Percentiles rank a stretch among this genome's conserved stretches.
phyloP scores from a whole-genome alignment of 2,329 filamentous ascomycete genomes.

The Neonectria punicea region DNA sequence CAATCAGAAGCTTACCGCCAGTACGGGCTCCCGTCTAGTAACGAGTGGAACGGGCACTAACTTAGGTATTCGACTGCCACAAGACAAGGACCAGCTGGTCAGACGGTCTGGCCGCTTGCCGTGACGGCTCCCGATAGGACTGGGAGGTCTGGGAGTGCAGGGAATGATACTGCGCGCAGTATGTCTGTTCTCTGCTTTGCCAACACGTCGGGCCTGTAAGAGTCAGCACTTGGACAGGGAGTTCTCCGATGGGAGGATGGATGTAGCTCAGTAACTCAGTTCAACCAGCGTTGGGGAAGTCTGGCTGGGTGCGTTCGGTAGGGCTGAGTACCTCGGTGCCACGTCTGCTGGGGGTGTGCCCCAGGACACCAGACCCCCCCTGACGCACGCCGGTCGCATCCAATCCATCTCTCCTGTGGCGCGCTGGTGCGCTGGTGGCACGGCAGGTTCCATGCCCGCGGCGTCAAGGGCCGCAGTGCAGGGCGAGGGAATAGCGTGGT shows the following conservation, averaged over 20 bases:
- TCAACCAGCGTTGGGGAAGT: neutral
- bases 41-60: conserved; percentile 12
- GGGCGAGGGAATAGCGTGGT: conserved; percentile 4
- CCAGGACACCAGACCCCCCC: conserved; percentile 6
- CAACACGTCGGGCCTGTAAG: neutral
- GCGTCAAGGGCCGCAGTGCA: conserved; percentile 9
- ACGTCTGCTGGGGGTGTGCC: conserved; percentile 38
- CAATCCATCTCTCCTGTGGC: neutral
- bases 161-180: neutral
- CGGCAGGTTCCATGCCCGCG: conserved; percentile 13
- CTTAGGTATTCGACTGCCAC: conserved; percentile 9
- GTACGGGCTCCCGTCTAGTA: conserved; percentile 11
- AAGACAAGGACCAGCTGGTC: conserved; percentile 14
- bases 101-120: conserved; percentile 22
- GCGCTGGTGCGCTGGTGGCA: conserved; percentile 5
- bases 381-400: conserved; percentile 28
- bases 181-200: conserved; percentile 4
- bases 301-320: conserved; percentile 29
- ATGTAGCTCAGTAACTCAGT: neutral
- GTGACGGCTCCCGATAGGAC: neutral
- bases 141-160: conserved; percentile 8
- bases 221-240: conserved; percentile 16
- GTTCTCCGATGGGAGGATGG: conserved; percentile 3
- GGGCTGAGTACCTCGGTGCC: conserved; percentile 42
- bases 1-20: conserved; percentile 17